A percentile compares a stretch with the other conserved stretches of the same genome.
Evolutionary conservation across 192 early-diverging fungal genomes (phyloP).

Genomic region (Mortierella alpina): DNA sequence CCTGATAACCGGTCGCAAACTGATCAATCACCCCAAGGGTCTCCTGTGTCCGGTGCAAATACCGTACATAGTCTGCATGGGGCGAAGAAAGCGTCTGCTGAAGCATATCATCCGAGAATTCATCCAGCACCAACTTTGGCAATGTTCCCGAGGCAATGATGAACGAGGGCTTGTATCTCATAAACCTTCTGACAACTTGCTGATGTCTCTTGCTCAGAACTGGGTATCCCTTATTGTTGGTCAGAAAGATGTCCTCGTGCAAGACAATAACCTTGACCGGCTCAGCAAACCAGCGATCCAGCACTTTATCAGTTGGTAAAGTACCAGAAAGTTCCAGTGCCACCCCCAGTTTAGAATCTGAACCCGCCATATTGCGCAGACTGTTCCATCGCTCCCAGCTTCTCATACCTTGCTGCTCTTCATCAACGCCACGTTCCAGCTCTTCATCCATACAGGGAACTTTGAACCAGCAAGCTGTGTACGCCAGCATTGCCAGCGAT

Average conservation of each 20-base stretch:
- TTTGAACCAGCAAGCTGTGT: conserved; percentile 27
- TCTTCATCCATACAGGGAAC: conserved; percentile 63
- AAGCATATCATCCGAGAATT: conserved; percentile 31
- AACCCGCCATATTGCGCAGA: conserved; percentile 76
- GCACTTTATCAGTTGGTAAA: conserved; percentile 57
- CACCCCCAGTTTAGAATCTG: conserved; percentile 71
- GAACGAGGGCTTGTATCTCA: conserved; percentile 55
- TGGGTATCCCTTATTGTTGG: conserved; percentile 87
- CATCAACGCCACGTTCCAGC: conserved; percentile 15
- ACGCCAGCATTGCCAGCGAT: conserved; percentile 31
- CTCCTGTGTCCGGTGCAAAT: conserved; percentile 74
- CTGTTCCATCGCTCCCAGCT: conserved; percentile 86
- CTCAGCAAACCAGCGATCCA: conserved; percentile 86
- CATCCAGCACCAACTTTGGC: conserved; percentile 48
- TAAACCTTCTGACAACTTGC: conserved; percentile 66
- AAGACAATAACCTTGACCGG: conserved; percentile 85
- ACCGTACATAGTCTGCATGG: conserved; percentile 84
- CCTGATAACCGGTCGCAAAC: conserved; percentile 89
- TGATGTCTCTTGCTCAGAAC: conserved; percentile 88
- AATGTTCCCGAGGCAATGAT: conserved; percentile 42
- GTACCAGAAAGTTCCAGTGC: conserved; percentile 69
- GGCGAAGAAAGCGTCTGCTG: conserved; percentile 62
- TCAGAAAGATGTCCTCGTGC: conserved; percentile 76
- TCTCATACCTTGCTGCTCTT: conserved; percentile 37
- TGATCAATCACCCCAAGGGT: conserved; percentile 70